Evolutionary conservation across 768 basidiomycete species (phyloP).

Genomic region (Paxillus ammoniavirescens): DNA sequence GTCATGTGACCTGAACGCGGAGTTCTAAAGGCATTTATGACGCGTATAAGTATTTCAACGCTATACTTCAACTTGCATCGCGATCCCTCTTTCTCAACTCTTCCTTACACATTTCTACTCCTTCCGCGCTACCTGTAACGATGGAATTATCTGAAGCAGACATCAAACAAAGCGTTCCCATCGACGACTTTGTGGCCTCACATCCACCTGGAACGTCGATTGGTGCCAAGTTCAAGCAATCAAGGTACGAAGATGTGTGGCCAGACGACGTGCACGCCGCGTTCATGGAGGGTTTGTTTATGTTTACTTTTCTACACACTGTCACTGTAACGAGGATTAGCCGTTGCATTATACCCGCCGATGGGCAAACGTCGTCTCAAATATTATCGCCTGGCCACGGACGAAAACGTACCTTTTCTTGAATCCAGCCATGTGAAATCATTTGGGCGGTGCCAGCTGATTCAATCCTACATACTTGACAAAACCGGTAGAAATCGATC

Average conservation of each 20-base stretch:
- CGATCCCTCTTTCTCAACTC: slow-evolving; percentile 6
- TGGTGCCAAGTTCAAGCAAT: slow-evolving; percentile 23
- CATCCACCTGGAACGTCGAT: not conserved
- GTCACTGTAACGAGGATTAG: slow-evolving; percentile 17
- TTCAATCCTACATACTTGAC: slow-evolving; percentile 37
- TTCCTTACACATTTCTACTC: not conserved
- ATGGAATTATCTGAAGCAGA: slow-evolving; percentile 23
- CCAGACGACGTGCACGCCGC: slow-evolving; percentile 34
- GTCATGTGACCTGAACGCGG: slow-evolving; percentile 28
- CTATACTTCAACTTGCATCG: not conserved
- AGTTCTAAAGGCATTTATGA: slow-evolving; percentile 17
- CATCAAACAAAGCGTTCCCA: slow-evolving; percentile 11
- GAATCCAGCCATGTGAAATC: slow-evolving; percentile 20
- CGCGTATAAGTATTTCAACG: slow-evolving; percentile 14
- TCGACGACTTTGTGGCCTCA: slow-evolving; percentile 8
- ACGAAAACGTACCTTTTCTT: slow-evolving; percentile 10
- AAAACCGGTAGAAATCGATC: slow-evolving; percentile 39
- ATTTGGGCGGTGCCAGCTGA: slow-evolving; percentile 40
- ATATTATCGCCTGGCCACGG: slow-evolving; percentile 26
- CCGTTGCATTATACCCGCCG: slow-evolving; percentile 31
- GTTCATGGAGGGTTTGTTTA: slow-evolving; percentile 34
- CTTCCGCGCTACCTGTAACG: slow-evolving; percentile 12
- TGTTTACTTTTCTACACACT: not conserved
- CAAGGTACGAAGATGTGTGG: slow-evolving; percentile 35
- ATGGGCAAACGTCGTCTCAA: slow-evolving; percentile 37